phyloP scores from a whole-genome alignment of 148 eudicot species.

The Linanthus parryae region DNA sequence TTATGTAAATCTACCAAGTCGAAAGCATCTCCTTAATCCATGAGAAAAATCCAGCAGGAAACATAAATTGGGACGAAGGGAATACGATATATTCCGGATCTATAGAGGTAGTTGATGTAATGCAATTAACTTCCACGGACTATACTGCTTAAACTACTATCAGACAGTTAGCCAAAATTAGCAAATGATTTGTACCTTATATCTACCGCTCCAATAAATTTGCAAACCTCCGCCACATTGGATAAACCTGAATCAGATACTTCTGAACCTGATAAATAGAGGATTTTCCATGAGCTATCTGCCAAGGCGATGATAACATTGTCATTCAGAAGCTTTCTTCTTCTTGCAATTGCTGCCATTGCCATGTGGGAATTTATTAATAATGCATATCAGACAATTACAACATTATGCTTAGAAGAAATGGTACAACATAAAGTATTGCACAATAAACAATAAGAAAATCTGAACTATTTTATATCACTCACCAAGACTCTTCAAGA shows the following conservation, averaged over 20 bases:
- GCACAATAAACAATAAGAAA: background rate
- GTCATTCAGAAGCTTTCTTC: constrained; percentile 67
- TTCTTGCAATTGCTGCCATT: constrained; percentile 79
- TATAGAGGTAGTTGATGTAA: too few species aligned
- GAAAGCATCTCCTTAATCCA: too few species aligned
- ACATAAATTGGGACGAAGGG: too few species aligned
- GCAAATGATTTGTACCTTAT: constrained; percentile 76
- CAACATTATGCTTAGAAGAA: too few species aligned
- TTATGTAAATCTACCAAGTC: too few species aligned
- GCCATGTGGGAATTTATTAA: constrained; percentile 41
- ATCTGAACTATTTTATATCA: too few species aligned
- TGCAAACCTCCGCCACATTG: constrained; percentile 55
- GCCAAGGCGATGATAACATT: constrained; percentile 62
- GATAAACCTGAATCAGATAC: constrained; percentile 78
- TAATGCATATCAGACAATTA: background rate
- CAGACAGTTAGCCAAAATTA: too few species aligned
- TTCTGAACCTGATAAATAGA: constrained; percentile 79
- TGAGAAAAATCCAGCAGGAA: too few species aligned
- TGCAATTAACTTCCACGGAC: too few species aligned
- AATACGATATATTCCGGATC: too few species aligned
- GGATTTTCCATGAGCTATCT: constrained; percentile 70
- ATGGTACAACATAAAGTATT: background rate
- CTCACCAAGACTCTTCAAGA: too few species aligned
- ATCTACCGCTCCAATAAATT: constrained; percentile 63
- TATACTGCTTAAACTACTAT: too few species aligned